Base-by-base conservation (phyloP, 2,329 filamentous ascomycete genomes). In the Dothideomycetes sp. region DNA sequence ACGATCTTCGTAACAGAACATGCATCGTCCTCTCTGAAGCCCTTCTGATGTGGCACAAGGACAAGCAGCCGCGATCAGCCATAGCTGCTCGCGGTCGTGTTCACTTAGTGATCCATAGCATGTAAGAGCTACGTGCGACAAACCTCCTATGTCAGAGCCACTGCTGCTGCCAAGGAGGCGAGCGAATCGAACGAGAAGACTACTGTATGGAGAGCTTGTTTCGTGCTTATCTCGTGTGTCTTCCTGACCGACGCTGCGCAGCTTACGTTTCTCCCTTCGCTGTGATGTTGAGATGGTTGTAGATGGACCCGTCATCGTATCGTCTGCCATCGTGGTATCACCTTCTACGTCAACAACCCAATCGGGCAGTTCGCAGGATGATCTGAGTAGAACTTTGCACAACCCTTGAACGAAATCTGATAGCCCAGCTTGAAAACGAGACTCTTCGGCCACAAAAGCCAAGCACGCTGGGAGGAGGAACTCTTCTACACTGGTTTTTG, bases 91-190 rank as follows among this genome's bases (percentile, higher is more conserved):
- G 30, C 37, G 39, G 12, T 44, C 39, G 1, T 17, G 18, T 32
- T 44, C 37, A 11, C 37, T 18, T 33, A 47, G 32, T 48, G 50
- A 3, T 41, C 38, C 12, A 43, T 52, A 16, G 51, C 54, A 9
- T 40, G 45, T n/a, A 58, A 45, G 4, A 10, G 29, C 33, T 22
- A 30, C 38, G 17, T 16, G 7, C 12, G 22, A 27, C 12, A 27
- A 27, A 7, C 22, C 22, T 27, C 7, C 22, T 7, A 27, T 27
- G 22, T 12, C 12, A 27, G 22, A 12, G 22, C 12, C 22, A 27
- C n/a, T n/a, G n/a, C n/a, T n/a, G n/a, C n/a, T n/a, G n/a, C n/a
- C n/a, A n/a, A n/a, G n/a, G n/a, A n/a, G n/a, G n/a, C n/a, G n/a
- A n/a, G n/a, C n/a, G n/a, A n/a, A n/a, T n/a, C n/a, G n/a, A n/a